Base-by-base conservation (phyloP, 2,329 filamentous ascomycete genomes). In the Periconia sp. region DNA sequence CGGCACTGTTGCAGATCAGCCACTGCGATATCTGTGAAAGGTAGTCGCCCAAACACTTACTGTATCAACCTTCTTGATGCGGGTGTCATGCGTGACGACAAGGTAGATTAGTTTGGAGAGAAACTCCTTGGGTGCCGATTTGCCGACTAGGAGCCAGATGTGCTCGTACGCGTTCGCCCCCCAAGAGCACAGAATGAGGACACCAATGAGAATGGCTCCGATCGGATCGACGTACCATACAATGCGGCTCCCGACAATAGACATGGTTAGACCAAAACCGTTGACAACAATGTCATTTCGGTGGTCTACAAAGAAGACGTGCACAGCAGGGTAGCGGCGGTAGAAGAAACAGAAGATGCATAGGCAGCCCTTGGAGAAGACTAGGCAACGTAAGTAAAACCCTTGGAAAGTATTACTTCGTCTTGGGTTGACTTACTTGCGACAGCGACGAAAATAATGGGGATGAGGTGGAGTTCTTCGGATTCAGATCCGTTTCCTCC, bases 151-250 rank as follows among this genome's bases (percentile, higher is more conserved):
- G 17, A 84, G 73, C 73, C 79, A 81, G 11, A 85, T 79, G 49
- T 85, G 80, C 50, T 84, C 82, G 42, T 80, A 81, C 4, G 81
- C 81, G 34, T 84, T 84, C 38, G 77, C 66, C 9, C 78, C 74
- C 82, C 82, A 85, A 15, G 82, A 84, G 57, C 79, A 78, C 46
- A 84, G 75, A 52, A 85, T 83, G 51, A 84, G 73, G 22, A 84
- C 65, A 5, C 80, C 82, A 40, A 85, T 83, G 38, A 78, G 66
- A 26, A 85, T 81, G 54, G 82, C 82, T 28, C 82, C 82, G 23
- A 83, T 70, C 1, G 81, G 80, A 48, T 84, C 82, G n/a, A 83
- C 68, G 48, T 78, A 84, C 82, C 82, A 85, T 8, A 78, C 75
- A 15, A 71, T 56, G 21, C 73, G 71, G 52, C 75, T 74, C 18